Base-by-base conservation (phyloP, 1,284 basidiomycete genomes). In the Pseudozyma pruni region DNA sequence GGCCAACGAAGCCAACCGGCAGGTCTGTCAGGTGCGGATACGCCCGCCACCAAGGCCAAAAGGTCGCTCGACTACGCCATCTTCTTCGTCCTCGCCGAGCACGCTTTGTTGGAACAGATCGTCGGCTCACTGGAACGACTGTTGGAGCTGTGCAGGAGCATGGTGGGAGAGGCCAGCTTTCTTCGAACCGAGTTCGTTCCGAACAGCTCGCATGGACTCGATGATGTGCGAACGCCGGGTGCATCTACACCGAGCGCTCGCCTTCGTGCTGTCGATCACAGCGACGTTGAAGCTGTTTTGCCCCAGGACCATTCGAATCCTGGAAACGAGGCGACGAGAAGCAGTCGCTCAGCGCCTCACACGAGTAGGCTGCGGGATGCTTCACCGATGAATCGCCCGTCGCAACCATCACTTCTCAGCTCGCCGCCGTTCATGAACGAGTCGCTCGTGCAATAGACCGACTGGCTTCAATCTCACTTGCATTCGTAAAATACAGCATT, bases 41-140 rank as follows among this genome's bases (percentile, higher is more conserved):
- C 57, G 8, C 54, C 57, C 4, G 38, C 52, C 1, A 51, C 46
- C 4, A 35, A 47, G 14, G 17, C 32, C 27, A 61, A 41, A 17
- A 47, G 37, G 14, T 48, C 44, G 17, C 37, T 62, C 32, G 62
- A 74, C 41, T 71, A 63, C 32, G 72, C 72, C 19, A 43, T 66
- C 39, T 70, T 81, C 19, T 81, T 73, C 50, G 43, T 78, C 31
- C 64, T 81, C 27, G 72, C 78, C 3, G 79, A 81, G 41, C 79
- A 81, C 27, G 58, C 68, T 3, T 38, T 79, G n/a, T 49, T 81
- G 2, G 57, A 66, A 8, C 69, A 77, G 40, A 64, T 80, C 11
- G 64, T 75, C 11, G 45, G 32, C 1, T 69, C 67, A 25, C 35
- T 79, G 11, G 78, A 81, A 35, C 44, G 31, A 3, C 42, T 81